Percentiles rank a stretch among this genome's conserved stretches.
These are phyloP conservation scores for Aspergillus thermomutatus DNA, from an alignment of 2,329 filamentous ascomycete genomes.

Conservation along the genomic window DNA sequence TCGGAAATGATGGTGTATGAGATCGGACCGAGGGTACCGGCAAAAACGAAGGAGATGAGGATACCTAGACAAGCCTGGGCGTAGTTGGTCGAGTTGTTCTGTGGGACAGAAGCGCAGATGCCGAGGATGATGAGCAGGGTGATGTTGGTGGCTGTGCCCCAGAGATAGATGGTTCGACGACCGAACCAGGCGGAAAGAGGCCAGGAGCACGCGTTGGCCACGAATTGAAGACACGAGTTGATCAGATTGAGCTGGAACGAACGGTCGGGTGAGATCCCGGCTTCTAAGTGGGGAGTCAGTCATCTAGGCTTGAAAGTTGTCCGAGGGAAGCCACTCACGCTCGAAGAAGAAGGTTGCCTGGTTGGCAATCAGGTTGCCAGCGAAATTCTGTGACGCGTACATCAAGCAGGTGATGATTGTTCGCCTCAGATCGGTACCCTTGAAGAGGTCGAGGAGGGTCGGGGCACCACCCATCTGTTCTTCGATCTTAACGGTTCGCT, in stretches of 20 bases:
- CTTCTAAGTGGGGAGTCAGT: conserved; percentile 22
- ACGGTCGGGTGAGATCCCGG: conserved; percentile 22
- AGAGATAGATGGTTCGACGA: conserved; percentile 41
- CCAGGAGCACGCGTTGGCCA: conserved; percentile 37
- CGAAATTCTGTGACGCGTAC: conserved; percentile 45
- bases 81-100: conserved; percentile 34
- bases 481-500: conserved; percentile 33
- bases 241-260: conserved; percentile 30
- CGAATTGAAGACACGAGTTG: conserved; percentile 29
- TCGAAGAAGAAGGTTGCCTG: conserved; percentile 61
- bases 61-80: conserved; percentile 38
- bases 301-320: background rate
- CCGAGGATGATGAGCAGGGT: conserved; percentile 36
- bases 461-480: conserved; percentile 22
- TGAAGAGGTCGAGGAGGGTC: conserved; percentile 29
- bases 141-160: conserved; percentile 34
- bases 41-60: conserved; percentile 40
- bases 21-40: conserved; percentile 34
- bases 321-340: conserved; percentile 17
- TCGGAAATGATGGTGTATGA: conserved; percentile 40
- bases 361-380: conserved; percentile 61
- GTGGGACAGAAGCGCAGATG: conserved; percentile 32
- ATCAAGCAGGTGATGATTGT: conserved; percentile 32
- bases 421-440: conserved; percentile 30
- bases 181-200: conserved; percentile 37